Base-by-base conservation (phyloP, 169 alveolate species). In the Hepatocystis sp. region DNA sequence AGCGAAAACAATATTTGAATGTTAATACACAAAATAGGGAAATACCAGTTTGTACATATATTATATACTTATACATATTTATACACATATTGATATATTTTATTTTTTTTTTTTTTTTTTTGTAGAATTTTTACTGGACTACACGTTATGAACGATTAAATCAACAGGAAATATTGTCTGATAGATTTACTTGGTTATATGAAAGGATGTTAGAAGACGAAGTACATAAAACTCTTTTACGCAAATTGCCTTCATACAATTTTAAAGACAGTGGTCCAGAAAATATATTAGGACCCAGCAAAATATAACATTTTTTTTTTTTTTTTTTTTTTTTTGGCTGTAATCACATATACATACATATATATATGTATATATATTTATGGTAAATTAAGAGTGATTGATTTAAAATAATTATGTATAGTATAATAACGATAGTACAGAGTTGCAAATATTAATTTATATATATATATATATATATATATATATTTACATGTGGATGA, bases 91-190 rank as follows among this genome's bases (percentile, higher is more conserved):
- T n/a, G n/a, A n/a, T n/a, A n/a, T 39, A 56, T 15, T 15, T 11
- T 23, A 34, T 11, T 28, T 30, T 15, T 46, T 55, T 15, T 17
- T n/a, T 13, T 46, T 68, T 56, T 42, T 30, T 3, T 5, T 52
- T 84, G 47, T 90, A 92, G 95, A 91, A 84, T 27, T 81, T 90
- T 13, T 92, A 92, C 68, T 92, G 95, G 95, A 86, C 94, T 8
- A 51, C 52, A 39, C 86, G 94, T 47, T 88, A 85, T 53, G 91
- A 88, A 36, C 85, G 90, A 53, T 76, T 92, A 30, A 90, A 90
- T 44, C 90, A 88, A 91, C 92, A 92, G 32, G 95, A 92, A 67
- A 92, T 92, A 44, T 67, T 92, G 25, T 92, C 95, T 4, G 95
- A 92, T 46, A 58, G 95, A 66, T 90, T 90, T 64, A 84, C 93